These are phyloP conservation scores for Pichia kluyveri DNA, from an alignment of 805 yeast genomes.

Conservation along the genomic window DNA sequence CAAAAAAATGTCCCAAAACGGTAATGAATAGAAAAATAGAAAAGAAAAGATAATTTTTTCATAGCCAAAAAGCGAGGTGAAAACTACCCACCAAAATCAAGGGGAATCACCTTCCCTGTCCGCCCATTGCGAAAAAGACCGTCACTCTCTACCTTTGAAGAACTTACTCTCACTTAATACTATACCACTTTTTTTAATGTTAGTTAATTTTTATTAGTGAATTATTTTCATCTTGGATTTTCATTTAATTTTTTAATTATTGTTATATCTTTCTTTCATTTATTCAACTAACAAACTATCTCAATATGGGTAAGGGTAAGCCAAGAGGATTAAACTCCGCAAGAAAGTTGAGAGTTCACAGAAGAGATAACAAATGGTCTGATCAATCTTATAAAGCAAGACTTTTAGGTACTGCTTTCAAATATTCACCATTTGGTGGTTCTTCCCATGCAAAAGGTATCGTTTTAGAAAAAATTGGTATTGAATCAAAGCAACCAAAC, in stretches of 20 bases:
- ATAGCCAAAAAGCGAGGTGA: too few species aligned
- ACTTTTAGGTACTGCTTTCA: slow-evolving; percentile 99
- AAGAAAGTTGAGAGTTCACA: slow-evolving; percentile 99
- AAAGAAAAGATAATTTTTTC: too few species aligned
- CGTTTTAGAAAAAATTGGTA: slow-evolving; percentile 98
- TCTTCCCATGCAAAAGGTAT: slow-evolving; percentile 99
- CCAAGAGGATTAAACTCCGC: slow-evolving; percentile 99
- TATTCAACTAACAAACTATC: slow-evolving; percentile 2
- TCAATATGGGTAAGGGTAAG: slow-evolving; percentile 97
- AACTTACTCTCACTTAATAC: too few species aligned
- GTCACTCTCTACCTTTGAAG: too few species aligned
- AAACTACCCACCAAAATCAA: too few species aligned
- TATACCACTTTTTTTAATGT: background rate
- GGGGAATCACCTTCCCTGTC: too few species aligned
- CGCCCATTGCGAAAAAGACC: too few species aligned
- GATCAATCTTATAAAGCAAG: slow-evolving; percentile 97
- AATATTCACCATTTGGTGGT: slow-evolving; percentile 99
- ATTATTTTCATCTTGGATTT: too few species aligned
- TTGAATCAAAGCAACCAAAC: slow-evolving; percentile 99
- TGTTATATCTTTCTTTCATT: background rate
- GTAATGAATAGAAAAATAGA: too few species aligned
- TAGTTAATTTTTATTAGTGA: too few species aligned
- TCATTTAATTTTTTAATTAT: background rate
- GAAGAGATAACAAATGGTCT: slow-evolving; percentile 99
- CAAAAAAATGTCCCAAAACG: too few species aligned